These are phyloP conservation scores for Pleurotus eryngii DNA, from an alignment of 768 basidiomycete genomes.

Conservation along the genomic window DNA sequence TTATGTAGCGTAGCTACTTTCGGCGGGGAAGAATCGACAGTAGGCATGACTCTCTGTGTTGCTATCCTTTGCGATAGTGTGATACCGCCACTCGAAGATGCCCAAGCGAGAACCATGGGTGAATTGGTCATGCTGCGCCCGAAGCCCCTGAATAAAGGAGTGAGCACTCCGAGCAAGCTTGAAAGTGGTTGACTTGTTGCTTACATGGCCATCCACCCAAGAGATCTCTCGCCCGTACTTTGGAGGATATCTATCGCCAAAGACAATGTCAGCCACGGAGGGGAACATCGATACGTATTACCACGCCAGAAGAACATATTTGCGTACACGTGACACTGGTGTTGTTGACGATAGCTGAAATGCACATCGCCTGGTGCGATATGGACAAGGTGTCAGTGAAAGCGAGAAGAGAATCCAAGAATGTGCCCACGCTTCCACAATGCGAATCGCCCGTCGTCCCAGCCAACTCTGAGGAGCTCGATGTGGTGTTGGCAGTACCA, in stretches of 20 bases:
- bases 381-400: no score
- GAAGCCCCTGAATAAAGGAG: constrained; percentile 46
- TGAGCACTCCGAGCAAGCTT: neutral
- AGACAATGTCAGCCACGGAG: neutral
- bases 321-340: constrained; percentile 38
- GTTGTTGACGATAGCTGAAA: constrained; percentile 43
- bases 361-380: constrained; percentile 39
- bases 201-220: constrained; percentile 65
- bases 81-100: constrained; percentile 54
- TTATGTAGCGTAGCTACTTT: constrained; percentile 41
- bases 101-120: constrained; percentile 76
- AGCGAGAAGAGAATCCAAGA: neutral
- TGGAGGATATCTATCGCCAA: constrained; percentile 41
- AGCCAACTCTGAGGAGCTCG: neutral
- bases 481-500: no score
- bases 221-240: constrained; percentile 31
- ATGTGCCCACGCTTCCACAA: constrained; percentile 20
- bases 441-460: constrained; percentile 23
- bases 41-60: constrained; percentile 50
- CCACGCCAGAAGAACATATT: constrained; percentile 6
- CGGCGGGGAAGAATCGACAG: constrained; percentile 48
- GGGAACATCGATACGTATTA: neutral
- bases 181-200: constrained; percentile 12
- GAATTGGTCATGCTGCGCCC: constrained; percentile 50
- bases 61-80: constrained; percentile 68